Evolutionary conservation across 1,139 yeast genomes (phyloP).

Genomic region (Suhomyces terraborum): DNA sequence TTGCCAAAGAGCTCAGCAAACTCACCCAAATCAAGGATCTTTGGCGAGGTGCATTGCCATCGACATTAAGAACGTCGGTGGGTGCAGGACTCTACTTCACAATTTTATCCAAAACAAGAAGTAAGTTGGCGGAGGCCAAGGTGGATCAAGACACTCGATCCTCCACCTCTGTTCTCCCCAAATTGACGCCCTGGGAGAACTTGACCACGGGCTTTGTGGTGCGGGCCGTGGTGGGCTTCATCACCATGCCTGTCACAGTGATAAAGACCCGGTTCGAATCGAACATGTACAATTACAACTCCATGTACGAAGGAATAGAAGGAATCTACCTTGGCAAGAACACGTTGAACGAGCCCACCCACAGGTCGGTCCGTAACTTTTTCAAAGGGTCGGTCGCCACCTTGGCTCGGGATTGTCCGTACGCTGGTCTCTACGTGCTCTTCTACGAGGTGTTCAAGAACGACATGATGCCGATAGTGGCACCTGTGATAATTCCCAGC

Average conservation of each 20-base stretch:
- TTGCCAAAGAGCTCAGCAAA: slow-evolving; percentile 47
- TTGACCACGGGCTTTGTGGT: slow-evolving; percentile 76
- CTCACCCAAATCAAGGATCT: slow-evolving; percentile 54
- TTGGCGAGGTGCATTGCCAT: slow-evolving; percentile 95
- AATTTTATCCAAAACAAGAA: slow-evolving; percentile 62
- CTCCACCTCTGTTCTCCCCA: slow-evolving; percentile 56
- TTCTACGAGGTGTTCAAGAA: slow-evolving; percentile 77
- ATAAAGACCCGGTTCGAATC: slow-evolving; percentile 87
- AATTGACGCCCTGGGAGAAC: slow-evolving; percentile 69
- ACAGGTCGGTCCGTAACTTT: slow-evolving; percentile 56
- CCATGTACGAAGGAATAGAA: slow-evolving; percentile 61
- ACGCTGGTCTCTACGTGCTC: slow-evolving; percentile 89
- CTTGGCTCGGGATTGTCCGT: slow-evolving; percentile 88
- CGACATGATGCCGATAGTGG: slow-evolving; percentile 27
- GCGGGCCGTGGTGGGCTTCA: slow-evolving; percentile 77
- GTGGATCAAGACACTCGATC: slow-evolving; percentile 12
- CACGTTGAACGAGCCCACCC: slow-evolving; percentile 2
- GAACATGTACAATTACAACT: slow-evolving; percentile 66
- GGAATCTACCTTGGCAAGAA: slow-evolving; percentile 50
- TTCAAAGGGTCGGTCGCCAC: slow-evolving; percentile 90
- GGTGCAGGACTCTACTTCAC: slow-evolving; percentile 90
- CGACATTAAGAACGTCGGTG: slow-evolving; percentile 83
- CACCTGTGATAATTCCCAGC: slow-evolving; percentile 14
- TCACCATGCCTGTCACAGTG: slow-evolving; percentile 98
- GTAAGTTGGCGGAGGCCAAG: slow-evolving; percentile 46